Evolutionary conservation across 805 yeast genomes (phyloP), one percentile per base, ranked within the genome.

Genomic region (Saccharomycopsis selenospora): DNA sequence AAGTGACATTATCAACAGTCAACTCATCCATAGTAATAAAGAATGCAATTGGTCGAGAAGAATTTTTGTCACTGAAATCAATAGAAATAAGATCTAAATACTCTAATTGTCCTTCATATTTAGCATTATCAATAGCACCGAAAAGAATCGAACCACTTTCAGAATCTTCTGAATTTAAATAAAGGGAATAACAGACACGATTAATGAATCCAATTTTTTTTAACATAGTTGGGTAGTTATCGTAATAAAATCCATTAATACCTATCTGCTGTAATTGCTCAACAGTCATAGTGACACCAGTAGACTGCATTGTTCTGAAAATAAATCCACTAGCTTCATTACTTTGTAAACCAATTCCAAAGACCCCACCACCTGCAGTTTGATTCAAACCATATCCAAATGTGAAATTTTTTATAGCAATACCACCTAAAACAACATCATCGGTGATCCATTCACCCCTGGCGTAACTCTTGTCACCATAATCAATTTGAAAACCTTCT

Each of bases 351-450:
- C 93, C 91, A 52, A 85, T 77, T 18, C 90, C 89, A 38, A 85
- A 63, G 22, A 85, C 90, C 47, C 95, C 55, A 10, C 28, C 90
- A 7, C 77, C 61, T 2, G 90, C 77, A 50, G 77, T 75, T 1
- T 85, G 76, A 23, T 63, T 61, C 58, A 77, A 77, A 2, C 85
- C 93, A 23, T 87, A 78, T 1, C 95, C 96, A 61, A 89, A 74
- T 3, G 86, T 77, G 26, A 84, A 65, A 48, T 69, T 66, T 0
- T 67, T 50, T 7, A 85, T 66, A 2, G 69, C 62, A 13, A 72
- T 62, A 42, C 69, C 76, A 42, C 79, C 78, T 46, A 85, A 57
- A 2, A 56, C 53, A 3, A 89, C 70, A 29, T 68, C 66, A 58
- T 89, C 96, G 36, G 70, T 64, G 14, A 85, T 95, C 78, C 80